These are phyloP conservation scores for Rauvolfia tetraphylla DNA, from an alignment of 257 asterid genomes.

Conservation along the genomic window DNA sequence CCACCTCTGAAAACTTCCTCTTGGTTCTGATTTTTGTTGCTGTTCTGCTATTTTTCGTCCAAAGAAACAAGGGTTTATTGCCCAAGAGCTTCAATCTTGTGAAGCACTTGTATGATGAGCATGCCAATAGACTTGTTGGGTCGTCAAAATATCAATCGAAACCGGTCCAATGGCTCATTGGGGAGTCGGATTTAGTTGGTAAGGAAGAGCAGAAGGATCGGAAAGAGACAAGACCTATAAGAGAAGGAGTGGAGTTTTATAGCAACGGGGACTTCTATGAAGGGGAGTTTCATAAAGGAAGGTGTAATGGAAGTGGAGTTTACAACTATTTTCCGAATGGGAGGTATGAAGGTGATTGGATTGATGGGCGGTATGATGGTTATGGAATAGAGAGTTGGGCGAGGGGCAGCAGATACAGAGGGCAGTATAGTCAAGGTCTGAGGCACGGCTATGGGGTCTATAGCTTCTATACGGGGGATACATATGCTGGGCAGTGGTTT, in stretches of 20 bases:
- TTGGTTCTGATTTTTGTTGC: constrained; percentile 55
- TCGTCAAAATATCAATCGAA: constrained; percentile 39
- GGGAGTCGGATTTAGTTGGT: constrained; percentile 37
- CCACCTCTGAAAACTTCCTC: constrained; percentile 68
- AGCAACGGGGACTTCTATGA: constrained; percentile 87
- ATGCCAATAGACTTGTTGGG: constrained; percentile 38
- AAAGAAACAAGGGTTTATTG: constrained; percentile 43
- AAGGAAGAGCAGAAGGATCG: constrained; percentile 8
- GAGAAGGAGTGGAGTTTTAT: constrained; percentile 80
- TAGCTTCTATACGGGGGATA: constrained; percentile 75
- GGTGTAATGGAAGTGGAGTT: constrained; percentile 90
- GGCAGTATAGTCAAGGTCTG: constrained; percentile 77
- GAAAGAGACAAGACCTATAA: constrained; percentile 27
- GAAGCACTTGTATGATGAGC: constrained; percentile 39
- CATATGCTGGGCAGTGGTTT: constrained; percentile 80
- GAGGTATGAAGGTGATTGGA: constrained; percentile 92
- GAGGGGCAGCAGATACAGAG: constrained; percentile 74
- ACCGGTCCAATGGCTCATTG: constrained; percentile 83
- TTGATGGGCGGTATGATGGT: constrained; percentile 86
- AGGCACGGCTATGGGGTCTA: constrained; percentile 84
- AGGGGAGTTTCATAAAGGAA: constrained; percentile 87
- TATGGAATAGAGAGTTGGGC: constrained; percentile 91
- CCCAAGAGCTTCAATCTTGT: constrained; percentile 25
- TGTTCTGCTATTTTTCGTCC: constrained; percentile 44
- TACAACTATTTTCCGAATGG: constrained; percentile 67